phyloP scores from a whole-genome alignment of 169 alveolate species.

The Plasmodium knowlesi region DNA sequence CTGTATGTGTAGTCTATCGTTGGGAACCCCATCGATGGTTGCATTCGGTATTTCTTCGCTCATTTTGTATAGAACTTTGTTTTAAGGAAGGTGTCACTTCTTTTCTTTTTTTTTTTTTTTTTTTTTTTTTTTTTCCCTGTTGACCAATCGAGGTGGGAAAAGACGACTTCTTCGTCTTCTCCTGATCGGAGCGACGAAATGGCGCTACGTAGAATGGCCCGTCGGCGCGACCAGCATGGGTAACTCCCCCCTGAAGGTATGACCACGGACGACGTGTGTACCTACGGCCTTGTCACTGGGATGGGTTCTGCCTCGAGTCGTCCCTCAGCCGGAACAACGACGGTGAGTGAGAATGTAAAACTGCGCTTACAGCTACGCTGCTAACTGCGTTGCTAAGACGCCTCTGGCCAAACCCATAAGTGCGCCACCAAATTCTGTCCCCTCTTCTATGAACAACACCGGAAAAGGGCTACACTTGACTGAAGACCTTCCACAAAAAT shows the following conservation, averaged over 20 bases:
- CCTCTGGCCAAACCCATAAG: no score
- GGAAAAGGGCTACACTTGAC: not conserved
- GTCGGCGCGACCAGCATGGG: not conserved
- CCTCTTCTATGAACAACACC: not conserved
- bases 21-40: conserved; percentile 62
- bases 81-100: not conserved
- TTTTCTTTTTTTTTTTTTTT: no score
- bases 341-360: not conserved
- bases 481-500: not conserved
- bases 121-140: not conserved
- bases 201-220: not conserved
- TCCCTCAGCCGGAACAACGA: not conserved
- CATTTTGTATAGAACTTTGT: not conserved
- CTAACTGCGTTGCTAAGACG: no score
- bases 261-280: not conserved
- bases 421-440: not conserved
- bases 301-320: not conserved
- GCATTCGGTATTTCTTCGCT: conserved; percentile 45
- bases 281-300: not conserved
- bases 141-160: not conserved
- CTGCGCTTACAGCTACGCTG: not conserved
- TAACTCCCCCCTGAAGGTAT: no score
- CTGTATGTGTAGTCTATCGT: conserved; percentile 39
- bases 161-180: not conserved
- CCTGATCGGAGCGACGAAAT: not conserved